Conservation (phyloP, 1,284 basidiomycete genomes). For the Fistulinella cinereoalba region DNA sequence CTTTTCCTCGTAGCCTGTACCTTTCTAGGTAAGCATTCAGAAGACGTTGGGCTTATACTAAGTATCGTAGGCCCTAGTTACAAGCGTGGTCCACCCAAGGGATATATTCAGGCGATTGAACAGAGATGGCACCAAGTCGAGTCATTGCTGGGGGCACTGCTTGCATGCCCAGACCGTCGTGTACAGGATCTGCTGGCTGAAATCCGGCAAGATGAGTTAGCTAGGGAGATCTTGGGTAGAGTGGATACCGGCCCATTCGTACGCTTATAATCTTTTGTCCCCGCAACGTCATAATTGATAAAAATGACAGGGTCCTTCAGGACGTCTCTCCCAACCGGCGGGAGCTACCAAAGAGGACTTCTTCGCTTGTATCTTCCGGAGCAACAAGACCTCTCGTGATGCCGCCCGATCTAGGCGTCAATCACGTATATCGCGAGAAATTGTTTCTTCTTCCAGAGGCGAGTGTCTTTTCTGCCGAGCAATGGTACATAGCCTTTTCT, state of each 20-base stretch:
- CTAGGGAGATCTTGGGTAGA: constrained; percentile 65
- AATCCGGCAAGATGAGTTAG: constrained; percentile 66
- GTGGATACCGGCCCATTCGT: constrained; percentile 78
- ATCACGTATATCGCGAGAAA: constrained; percentile 71
- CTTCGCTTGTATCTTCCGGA: constrained; percentile 66
- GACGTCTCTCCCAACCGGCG: constrained; percentile 48
- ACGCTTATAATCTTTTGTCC: constrained; percentile 7
- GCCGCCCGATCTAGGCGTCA: constrained; percentile 66
- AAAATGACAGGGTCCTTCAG: constrained; percentile 56
- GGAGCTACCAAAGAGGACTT: constrained; percentile 64
- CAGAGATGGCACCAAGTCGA: constrained; percentile 88
- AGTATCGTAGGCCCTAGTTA: constrained; percentile 64
- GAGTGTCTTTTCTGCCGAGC: constrained; percentile 9
- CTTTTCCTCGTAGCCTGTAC: constrained; percentile 58
- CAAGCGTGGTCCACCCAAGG: constrained; percentile 85
- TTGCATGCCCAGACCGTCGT: constrained; percentile 69
- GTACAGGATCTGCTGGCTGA: constrained; percentile 69
- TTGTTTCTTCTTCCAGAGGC: constrained; percentile 68
- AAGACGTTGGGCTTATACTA: neutral
- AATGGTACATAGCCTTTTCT: constrained; percentile 4
- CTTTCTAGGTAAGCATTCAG: constrained; percentile 56
- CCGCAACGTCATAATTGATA: constrained; percentile 8
- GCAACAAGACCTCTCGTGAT: constrained; percentile 54
- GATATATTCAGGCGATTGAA: constrained; percentile 88
- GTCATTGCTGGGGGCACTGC: constrained; percentile 73